Conservation (phyloP, 164 flowering plant genomes). For the Santalum album region DNA sequence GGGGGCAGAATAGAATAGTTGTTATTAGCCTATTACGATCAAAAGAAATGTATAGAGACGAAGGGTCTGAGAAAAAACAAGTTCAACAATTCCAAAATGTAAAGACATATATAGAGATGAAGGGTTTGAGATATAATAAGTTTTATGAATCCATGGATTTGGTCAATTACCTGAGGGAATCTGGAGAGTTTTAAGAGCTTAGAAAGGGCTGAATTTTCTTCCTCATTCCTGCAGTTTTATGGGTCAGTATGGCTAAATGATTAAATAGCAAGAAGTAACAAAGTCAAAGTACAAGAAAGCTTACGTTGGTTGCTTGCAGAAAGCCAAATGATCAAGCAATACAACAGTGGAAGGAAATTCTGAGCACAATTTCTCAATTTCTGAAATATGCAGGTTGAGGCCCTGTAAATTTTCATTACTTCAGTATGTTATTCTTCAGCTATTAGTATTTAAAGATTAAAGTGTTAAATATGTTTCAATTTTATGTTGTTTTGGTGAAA, state of each 20-base stretch:
- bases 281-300: constrained; percentile 5
- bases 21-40: too few relatives aligned
- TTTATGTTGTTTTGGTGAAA: too few relatives aligned
- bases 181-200: constrained; percentile 55
- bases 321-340: constrained; percentile 78
- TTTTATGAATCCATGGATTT: background rate
- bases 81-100: too few relatives aligned
- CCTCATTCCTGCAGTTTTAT: constrained; percentile 44
- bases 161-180: constrained; percentile 64
- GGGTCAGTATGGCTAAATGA: constrained; percentile 1
- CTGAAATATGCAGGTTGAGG: constrained; percentile 64
- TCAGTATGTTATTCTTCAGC: background rate
- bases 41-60: too few relatives aligned
- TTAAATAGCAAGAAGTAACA: constrained; percentile 1
- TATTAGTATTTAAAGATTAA: background rate
- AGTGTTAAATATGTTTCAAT: too few relatives aligned
- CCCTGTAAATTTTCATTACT: constrained; percentile 46
- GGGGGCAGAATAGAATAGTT: too few relatives aligned
- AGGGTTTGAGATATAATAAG: too few relatives aligned
- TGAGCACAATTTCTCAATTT: constrained; percentile 70
- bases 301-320: constrained; percentile 87
- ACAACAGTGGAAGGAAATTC: constrained; percentile 78
- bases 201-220: constrained; percentile 46
- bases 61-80: too few relatives aligned
- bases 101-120: too few relatives aligned